Conservation (phyloP, 139 green algal genomes). For the Chlorella sp. region DNA sequence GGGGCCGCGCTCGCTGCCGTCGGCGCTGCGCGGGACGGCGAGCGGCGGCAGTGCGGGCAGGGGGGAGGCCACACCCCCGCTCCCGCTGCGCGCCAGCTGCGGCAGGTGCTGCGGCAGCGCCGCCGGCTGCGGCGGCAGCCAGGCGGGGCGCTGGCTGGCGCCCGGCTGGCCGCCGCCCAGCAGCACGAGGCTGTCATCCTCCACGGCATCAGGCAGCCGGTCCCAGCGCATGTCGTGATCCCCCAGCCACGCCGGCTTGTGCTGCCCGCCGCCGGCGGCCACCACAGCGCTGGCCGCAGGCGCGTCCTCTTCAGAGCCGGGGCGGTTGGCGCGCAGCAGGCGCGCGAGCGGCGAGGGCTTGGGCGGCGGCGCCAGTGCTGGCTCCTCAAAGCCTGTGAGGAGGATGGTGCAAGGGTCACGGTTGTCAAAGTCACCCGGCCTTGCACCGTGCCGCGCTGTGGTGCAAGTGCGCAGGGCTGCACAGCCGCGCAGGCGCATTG, state of each 20-base stretch:
- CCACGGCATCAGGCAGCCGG: slow-evolving; percentile 1
- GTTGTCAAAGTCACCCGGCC: too few relatives aligned
- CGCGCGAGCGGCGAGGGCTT: too few relatives aligned
- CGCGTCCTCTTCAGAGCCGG: too few relatives aligned
- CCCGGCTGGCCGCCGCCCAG: background rate
- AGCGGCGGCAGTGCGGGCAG: background rate
- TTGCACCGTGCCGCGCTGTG: too few relatives aligned
- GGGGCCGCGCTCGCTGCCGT: background rate
- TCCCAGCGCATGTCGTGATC: too few relatives aligned
- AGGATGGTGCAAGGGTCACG: too few relatives aligned
- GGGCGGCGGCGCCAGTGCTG: too few relatives aligned
- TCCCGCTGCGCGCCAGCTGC: background rate
- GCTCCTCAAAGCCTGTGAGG: too few relatives aligned
- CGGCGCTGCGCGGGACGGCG: background rate
- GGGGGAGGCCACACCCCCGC: background rate
- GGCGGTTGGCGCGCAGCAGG: too few relatives aligned
- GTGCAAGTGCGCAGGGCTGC: too few relatives aligned
- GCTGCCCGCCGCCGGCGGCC: background rate
- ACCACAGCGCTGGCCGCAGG: background rate
- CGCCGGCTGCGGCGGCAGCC: background rate
- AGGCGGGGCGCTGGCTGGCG: background rate
- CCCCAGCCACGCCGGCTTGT: too few relatives aligned
- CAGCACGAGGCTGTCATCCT: background rate
- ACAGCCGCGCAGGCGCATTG: too few relatives aligned
- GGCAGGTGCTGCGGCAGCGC: background rate